Percentiles rank a stretch among this genome's conserved stretches.
Evolutionary conservation across 2,329 filamentous ascomycete species (phyloP).

Genomic region (Aspergillus fischeri): DNA sequence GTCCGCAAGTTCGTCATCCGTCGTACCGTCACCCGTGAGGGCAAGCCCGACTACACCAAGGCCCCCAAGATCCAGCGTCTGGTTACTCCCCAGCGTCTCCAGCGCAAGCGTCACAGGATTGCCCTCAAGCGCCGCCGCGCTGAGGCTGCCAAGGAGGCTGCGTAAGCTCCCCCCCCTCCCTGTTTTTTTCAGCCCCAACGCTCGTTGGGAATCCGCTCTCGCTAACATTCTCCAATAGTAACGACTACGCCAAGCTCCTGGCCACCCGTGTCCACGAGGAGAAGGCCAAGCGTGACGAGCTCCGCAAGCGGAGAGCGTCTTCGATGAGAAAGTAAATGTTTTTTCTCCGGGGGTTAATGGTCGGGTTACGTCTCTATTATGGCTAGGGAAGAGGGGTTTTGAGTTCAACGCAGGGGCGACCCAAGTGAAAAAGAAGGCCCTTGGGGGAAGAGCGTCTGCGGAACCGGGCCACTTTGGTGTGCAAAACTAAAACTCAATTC

Average conservation of each 20-base stretch:
- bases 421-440: slow-evolving; percentile 6
- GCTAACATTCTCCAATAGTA: slow-evolving; percentile 52
- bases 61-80: slow-evolving; percentile 99
- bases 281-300: slow-evolving; percentile 88
- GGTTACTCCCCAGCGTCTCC: slow-evolving; percentile 97
- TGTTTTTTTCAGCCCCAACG: not conserved
- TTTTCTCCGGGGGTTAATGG: slow-evolving; percentile 34
- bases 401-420: slow-evolving; percentile 11
- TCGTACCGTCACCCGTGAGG: slow-evolving; percentile 94
- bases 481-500: slow-evolving; percentile 18
- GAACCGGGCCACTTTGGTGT: slow-evolving; percentile 9
- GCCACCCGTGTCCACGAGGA: slow-evolving; percentile 96
- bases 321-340: slow-evolving; percentile 80
- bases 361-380: slow-evolving; percentile 34
- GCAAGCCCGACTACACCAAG: slow-evolving; percentile 99
- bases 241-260: slow-evolving; percentile 93
- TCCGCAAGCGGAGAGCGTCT: slow-evolving; percentile 93
- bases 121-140: slow-evolving; percentile 97
- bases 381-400: slow-evolving; percentile 17
- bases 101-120: slow-evolving; percentile 98
- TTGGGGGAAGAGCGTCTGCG: slow-evolving; percentile 6
- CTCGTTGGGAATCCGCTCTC: slow-evolving; percentile 16
- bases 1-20: slow-evolving; percentile 99
- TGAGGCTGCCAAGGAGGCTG: slow-evolving; percentile 98
- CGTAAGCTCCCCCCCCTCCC: slow-evolving; percentile 57